These are phyloP conservation scores for Wickerhamiella sorbophila DNA, from an alignment of 805 yeast species.

Conservation along the genomic window DNA sequence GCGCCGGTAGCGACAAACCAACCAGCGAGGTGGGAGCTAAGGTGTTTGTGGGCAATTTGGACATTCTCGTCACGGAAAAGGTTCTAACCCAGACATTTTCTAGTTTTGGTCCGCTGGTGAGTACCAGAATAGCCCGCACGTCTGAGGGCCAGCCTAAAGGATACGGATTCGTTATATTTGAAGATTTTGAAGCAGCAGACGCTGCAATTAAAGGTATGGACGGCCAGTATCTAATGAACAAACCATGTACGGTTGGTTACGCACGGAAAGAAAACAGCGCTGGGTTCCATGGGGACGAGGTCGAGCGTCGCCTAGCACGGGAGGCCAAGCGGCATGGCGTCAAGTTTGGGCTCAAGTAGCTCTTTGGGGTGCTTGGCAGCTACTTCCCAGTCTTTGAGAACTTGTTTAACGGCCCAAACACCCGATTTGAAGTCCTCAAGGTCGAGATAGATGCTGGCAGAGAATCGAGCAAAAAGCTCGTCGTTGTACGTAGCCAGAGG, in stretches of 20 bases:
- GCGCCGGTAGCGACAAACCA: constrained; percentile 19
- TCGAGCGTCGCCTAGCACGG: constrained; percentile 54
- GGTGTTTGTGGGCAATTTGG: constrained; percentile 55
- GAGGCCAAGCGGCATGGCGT: not conserved
- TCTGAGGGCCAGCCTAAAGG: constrained; percentile 40
- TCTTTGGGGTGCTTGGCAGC: not conserved
- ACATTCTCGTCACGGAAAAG: constrained; percentile 48
- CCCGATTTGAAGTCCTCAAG: constrained; percentile 39
- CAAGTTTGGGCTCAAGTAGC: not conserved
- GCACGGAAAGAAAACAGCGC: constrained; percentile 50
- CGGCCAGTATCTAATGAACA: constrained; percentile 55
- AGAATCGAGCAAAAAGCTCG: constrained; percentile 34
- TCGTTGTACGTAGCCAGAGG: constrained; percentile 34
- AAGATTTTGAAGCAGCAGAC: constrained; percentile 55
- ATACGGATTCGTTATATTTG: constrained; percentile 52
- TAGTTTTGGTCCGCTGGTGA: constrained; percentile 47
- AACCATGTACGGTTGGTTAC: constrained; percentile 45
- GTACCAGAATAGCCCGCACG: constrained; percentile 27
- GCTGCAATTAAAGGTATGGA: constrained; percentile 54
- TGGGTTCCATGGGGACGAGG: constrained; percentile 63
- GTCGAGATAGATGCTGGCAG: constrained; percentile 49
- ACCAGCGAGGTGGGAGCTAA: constrained; percentile 44
- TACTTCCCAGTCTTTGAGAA: constrained; percentile 22
- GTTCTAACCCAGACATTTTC: constrained; percentile 43
- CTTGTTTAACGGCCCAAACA: constrained; percentile 27